Evolutionary conservation across 176 grass and related monocot species (phyloP).

Genomic region (Hordeum marinum): DNA sequence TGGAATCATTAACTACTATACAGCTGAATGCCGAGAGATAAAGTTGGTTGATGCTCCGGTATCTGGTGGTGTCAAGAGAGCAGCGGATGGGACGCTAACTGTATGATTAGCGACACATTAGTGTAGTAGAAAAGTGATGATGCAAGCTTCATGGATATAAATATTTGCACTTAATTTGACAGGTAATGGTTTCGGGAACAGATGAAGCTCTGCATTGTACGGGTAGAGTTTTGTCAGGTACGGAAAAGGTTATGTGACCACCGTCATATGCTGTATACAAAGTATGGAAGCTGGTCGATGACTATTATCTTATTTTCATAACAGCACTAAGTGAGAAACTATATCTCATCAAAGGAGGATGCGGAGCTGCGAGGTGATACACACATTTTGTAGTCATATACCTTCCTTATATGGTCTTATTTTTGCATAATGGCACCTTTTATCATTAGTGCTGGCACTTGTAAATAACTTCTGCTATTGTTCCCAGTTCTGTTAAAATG

Average conservation of each 20-base stretch:
- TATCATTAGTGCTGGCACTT: not conserved
- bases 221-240: slow-evolving; percentile 81
- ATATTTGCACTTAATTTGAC: slow-evolving; percentile 21
- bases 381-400: slow-evolving; percentile 18
- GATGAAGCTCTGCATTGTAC: slow-evolving; percentile 65
- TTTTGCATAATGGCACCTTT: not conserved
- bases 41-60: slow-evolving; percentile 92
- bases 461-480: slow-evolving; percentile 20
- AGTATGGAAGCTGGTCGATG: not conserved
- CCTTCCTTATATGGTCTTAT: slow-evolving; percentile 14
- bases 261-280: slow-evolving; percentile 16
- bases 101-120: slow-evolving; percentile 40
- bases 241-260: slow-evolving; percentile 8
- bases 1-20: slow-evolving; percentile 22
- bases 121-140: slow-evolving; percentile 17
- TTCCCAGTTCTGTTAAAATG: slow-evolving; percentile 96
- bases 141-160: slow-evolving; percentile 16
- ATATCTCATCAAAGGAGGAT: slow-evolving; percentile 96
- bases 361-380: slow-evolving; percentile 93
- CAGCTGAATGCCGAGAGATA: slow-evolving; percentile 64
- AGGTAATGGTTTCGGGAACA: slow-evolving; percentile 91
- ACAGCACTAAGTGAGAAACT: slow-evolving; percentile 93
- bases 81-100: slow-evolving; percentile 90
- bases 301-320: slow-evolving; percentile 11
- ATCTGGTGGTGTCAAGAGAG: slow-evolving; percentile 91